Evolutionary conservation across 164 flowering plant genomes (phyloP), one percentile per base, ranked within the genome.

Genomic region (Stephania yunnanensis): DNA sequence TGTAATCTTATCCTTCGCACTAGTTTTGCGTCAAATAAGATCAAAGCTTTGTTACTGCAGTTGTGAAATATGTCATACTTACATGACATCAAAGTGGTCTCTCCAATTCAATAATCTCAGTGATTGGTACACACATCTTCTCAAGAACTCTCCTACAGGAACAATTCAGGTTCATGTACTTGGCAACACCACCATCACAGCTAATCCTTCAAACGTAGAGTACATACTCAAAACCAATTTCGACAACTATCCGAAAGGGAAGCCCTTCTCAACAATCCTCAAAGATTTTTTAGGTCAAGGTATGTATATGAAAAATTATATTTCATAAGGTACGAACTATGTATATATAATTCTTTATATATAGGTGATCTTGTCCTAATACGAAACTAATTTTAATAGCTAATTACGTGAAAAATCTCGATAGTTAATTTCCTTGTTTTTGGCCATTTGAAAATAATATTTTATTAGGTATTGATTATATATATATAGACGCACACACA

Each of bases 161-260:
- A 89, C 92, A 2, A 84, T 89, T 30, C 86, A 85, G 36, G 69
- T 87, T 5, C 90, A 87, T 63, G 87, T 86, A 5, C 86, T 91
- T 13, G 78, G 84, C 74, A 89, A 87, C 82, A 81, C 81, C 75
- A 50, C 31, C 12, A 81, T 92, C 73, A 90, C 93, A 0, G 87
- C 93, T 12, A 86, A 92, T 76, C 92, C 92, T 0, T 82, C 71
- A 1, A 87, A 89, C 79, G 88, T 92, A 3, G 88, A 90, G 73
- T 72, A 90, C 86, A 86, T 92, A 50, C 84, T 92, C 53, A 85
- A 86, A 20, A 85, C 94, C 36, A 85, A 74, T 2, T 92, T 92
- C 73, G 85, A 87, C 5, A 92, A 90, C 75, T 90, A 85, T 78
- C 91, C 91, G 1, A 92, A 92, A 79, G 97, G 97, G 13, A 78